Evolutionary conservation across 495 filamentous ascomycete species (phyloP).

Genomic region (Neurospora sp.): DNA sequence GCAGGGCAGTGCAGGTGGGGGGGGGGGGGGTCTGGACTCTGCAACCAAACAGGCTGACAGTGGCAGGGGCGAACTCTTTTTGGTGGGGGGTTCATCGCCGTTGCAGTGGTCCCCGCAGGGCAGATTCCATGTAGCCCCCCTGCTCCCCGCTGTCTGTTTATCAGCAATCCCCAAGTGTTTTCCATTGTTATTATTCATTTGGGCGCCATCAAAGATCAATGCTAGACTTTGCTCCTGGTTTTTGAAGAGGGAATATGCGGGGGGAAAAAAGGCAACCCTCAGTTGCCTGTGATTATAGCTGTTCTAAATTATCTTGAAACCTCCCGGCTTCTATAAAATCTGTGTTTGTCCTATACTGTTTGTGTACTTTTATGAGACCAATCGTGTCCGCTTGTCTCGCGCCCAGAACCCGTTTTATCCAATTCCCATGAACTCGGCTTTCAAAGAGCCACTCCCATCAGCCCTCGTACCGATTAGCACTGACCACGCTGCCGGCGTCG

Average conservation of each 20-base stretch:
- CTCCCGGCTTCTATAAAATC: neutral
- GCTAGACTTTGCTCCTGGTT: neutral
- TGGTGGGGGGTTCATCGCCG: neutral
- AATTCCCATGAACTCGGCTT: neutral
- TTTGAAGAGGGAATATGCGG: neutral
- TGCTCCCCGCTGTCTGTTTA: neutral
- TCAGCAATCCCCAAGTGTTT: neutral
- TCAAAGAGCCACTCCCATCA: neutral
- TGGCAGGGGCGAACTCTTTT: neutral
- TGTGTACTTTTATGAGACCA: neutral
- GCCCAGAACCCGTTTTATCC: neutral
- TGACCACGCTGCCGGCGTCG: conserved; percentile 19
- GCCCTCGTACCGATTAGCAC: conserved; percentile 1
- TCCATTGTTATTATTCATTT: neutral
- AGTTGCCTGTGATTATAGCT: neutral
- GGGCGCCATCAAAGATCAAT: neutral
- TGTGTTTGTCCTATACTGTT: neutral
- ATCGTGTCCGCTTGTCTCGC: neutral
- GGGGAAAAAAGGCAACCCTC: neutral
- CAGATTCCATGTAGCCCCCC: neutral
- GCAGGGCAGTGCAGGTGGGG: neutral
- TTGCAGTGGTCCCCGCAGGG: neutral
- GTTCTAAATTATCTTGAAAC: neutral
- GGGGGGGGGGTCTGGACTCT: neutral
- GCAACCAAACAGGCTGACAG: neutral